Base-by-base conservation (phyloP, 768 basidiomycete genomes). In the Auricularia cornea region DNA sequence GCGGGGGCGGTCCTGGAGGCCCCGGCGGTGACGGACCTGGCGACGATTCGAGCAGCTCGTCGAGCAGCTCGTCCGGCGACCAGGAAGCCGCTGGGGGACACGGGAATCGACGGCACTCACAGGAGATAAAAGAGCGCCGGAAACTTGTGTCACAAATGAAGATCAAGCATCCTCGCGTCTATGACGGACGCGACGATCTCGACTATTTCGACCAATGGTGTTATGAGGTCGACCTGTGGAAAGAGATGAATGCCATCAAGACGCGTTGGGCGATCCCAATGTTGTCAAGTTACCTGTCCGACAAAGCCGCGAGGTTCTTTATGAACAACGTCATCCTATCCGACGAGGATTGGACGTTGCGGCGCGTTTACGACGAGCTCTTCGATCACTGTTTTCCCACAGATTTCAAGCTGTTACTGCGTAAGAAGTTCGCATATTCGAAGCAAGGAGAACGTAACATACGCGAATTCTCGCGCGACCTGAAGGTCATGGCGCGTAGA, bases 321-420 rank as follows among this genome's bases (percentile, higher is more conserved):
- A 67, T 69, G 1, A 64, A 69, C n/a, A 66, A 71, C 16, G 73
- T 78, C 0, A 66, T 75, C 0, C 59, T 63, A 1, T 69, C 70
- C 6, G 62, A 68, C 0, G 62, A 70, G 3, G 40, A 67, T 0
- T 79, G 76, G 75, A 64, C 31, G 0, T 33, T 78, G 0, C 35
- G 65, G 8, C 29, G 68, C 1, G 77, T 78, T 63, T 77, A 76
- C 60, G 28, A 61, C 3, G 72, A 69, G 30, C 18, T 79, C 20
- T 78, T 76, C 61, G 68, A 77, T 26, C 75, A 75, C 29, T 76
- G 77, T 32, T 79, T 79, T 66, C 77, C 77, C 0, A 59, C 70
- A 0, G 65, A 75, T 56, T 77, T 70, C 52, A 33, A 67, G 0
- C 41, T 68, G 6, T 59, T 74, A 28, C 74, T 74, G 61, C 33